These are phyloP conservation scores for Mycotypha africana DNA, from an alignment of 371 early-diverging fungal species.

Conservation along the genomic window DNA sequence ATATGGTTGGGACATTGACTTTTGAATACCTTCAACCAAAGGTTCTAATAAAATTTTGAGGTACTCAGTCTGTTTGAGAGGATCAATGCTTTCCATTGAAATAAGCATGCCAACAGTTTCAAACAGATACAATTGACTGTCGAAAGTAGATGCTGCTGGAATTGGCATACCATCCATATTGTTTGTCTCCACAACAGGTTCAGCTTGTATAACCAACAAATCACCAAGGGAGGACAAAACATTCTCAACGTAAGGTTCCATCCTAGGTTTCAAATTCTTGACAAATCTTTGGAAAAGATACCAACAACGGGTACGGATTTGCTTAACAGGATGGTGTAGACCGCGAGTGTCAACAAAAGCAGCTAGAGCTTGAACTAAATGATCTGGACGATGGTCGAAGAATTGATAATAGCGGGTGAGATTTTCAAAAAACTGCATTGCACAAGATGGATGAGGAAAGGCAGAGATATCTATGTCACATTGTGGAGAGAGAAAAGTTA, in stretches of 20 bases:
- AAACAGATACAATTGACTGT: constrained; percentile 85
- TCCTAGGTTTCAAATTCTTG: constrained; percentile 60
- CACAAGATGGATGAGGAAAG: constrained; percentile 79
- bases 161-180: constrained; percentile 47
- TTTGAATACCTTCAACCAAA: constrained; percentile 70
- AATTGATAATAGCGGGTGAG: constrained; percentile 71
- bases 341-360: constrained; percentile 80
- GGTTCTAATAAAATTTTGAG: constrained; percentile 74
- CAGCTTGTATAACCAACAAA: constrained; percentile 67
- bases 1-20: constrained; percentile 41
- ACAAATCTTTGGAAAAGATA: constrained; percentile 88
- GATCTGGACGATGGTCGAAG: constrained; percentile 65
- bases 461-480: constrained; percentile 59
- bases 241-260: constrained; percentile 61
- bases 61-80: constrained; percentile 69
- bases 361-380: constrained; percentile 64
- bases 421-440: constrained; percentile 75
- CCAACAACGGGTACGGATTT: constrained; percentile 80
- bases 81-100: constrained; percentile 65
- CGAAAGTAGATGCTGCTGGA: constrained; percentile 57
- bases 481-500: no score
- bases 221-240: constrained; percentile 67
- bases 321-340: constrained; percentile 64
- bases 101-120: constrained; percentile 89
- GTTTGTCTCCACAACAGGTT: constrained; percentile 44